phyloP scores from a whole-genome alignment of 2,329 filamentous ascomycete genomes.

The Fusarium buxicola region DNA sequence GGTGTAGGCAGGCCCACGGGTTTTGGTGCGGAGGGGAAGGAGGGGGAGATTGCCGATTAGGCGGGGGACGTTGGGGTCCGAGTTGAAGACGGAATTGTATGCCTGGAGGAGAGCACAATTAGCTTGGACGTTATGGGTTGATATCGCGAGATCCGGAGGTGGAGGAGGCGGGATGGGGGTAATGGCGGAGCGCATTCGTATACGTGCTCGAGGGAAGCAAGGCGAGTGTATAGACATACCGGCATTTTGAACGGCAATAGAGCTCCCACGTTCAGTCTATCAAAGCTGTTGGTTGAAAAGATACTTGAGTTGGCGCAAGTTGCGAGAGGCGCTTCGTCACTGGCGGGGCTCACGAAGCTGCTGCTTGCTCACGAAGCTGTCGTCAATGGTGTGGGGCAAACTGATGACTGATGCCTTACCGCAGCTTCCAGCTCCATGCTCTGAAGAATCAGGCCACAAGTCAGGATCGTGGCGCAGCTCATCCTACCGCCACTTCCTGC shows the following conservation, averaged over 20 bases:
- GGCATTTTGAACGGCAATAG: constrained; percentile 57
- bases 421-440: neutral
- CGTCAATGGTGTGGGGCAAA: constrained; percentile 49
- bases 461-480: constrained; percentile 31
- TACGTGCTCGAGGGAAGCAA: constrained; percentile 4
- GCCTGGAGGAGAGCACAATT: constrained; percentile 67
- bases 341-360: constrained; percentile 47
- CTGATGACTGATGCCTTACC: constrained; percentile 42
- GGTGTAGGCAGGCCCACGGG: constrained; percentile 92
- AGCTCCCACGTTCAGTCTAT: constrained; percentile 37
- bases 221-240: constrained; percentile 50
- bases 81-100: constrained; percentile 98
- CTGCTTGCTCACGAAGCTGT: constrained; percentile 48
- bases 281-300: constrained; percentile 27
- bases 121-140: constrained; percentile 30
- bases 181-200: neutral
- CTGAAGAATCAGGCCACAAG: constrained; percentile 32
- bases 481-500: constrained; percentile 29
- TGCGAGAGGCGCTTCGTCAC: constrained; percentile 44
- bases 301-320: constrained; percentile 37
- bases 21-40: constrained; percentile 92
- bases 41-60: constrained; percentile 91
- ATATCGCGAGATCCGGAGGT: constrained; percentile 30
- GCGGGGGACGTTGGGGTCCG: constrained; percentile 73
- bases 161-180: constrained; percentile 28